Evolutionary conservation across 305 asterid genomes (phyloP), one percentile per base, ranked within the genome.

Genomic region (Ajuga reptans): DNA sequence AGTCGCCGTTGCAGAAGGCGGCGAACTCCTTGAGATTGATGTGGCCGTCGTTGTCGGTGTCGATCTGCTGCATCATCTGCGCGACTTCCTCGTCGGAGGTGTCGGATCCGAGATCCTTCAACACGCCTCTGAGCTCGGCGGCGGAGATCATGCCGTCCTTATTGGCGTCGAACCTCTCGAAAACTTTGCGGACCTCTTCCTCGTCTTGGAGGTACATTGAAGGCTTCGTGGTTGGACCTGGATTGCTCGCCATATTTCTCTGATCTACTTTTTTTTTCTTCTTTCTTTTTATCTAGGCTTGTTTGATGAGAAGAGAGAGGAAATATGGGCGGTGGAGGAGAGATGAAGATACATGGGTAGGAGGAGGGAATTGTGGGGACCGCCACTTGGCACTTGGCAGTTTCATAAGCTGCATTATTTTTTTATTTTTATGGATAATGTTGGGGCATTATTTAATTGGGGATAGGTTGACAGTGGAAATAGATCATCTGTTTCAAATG

Each of bases 1-100:
- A 17, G 11, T 73, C 75, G 36, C 76, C 88, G 34, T 57, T 75
- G 71, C 87, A 83, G 77, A 91, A 85, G 27, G 84, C 76, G 16
- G 95, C 76, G 66, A 91, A 91, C 75, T 91, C 95, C 55, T 84
- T 39, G n/a, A 87, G 76, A 18, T 66, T 91, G 53, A 91, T 82
- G 77, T 77, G 77, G 7, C 97, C 97, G 83, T 91, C 97, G 71
- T 83, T 75, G 69, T 91, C 97, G 37, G 95, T 51, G 78, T 91
- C 96, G 56, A 91, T 76, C 65, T 84, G 90, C 39, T 50, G 56
- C 93, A 91, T 85, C 89, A 84, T 79, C 4, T 71, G 66, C 0
- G 53, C 46, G 6, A 89, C 66, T 24, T 91, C 96, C 0, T 77
- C 86, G 11, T 62, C 53, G 14, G 96, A 78, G 57, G 79, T 65